A percentile compares a stretch with the other conserved stretches of the same genome.
Conservation (phyloP, 106 monocot species). For the Acorus calamus region DNA sequence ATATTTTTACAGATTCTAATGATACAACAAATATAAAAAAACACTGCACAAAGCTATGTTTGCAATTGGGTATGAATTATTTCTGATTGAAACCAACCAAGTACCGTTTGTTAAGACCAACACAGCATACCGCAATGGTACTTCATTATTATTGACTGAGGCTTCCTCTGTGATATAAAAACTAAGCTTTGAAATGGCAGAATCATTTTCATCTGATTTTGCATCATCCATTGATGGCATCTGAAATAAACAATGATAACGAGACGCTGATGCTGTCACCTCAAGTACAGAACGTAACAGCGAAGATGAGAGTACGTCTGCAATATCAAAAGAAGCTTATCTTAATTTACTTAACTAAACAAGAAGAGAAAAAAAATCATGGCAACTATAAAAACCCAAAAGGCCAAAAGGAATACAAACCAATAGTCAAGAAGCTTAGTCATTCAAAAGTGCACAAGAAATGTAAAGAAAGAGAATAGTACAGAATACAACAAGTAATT, state of each 20-base stretch:
- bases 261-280: constrained; percentile 31
- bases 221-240: constrained; percentile 12
- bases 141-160: constrained; percentile 16
- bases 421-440: too few relatives aligned
- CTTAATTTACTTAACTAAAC: too few relatives aligned
- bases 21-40: too few relatives aligned
- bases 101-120: background rate
- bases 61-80: background rate
- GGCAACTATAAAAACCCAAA: too few relatives aligned
- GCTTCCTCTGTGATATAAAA: constrained; percentile 19
- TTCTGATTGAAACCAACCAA: background rate
- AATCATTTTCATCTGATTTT: constrained; percentile 19
- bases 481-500: too few relatives aligned
- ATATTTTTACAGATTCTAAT: too few relatives aligned
- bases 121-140: constrained; percentile 41
- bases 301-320: constrained; percentile 6
- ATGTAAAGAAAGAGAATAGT: too few relatives aligned
- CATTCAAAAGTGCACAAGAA: too few relatives aligned
- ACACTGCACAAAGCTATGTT: too few relatives aligned
- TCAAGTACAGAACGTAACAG: constrained; percentile 36
- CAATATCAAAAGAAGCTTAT: too few relatives aligned
- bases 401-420: too few relatives aligned
- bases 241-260: constrained; percentile 24
- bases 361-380: too few relatives aligned
- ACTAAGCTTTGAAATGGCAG: constrained; percentile 24